Evolutionary conservation across 2,329 filamentous ascomycete species (phyloP).

Genomic region (Alternaria brassicicola): DNA sequence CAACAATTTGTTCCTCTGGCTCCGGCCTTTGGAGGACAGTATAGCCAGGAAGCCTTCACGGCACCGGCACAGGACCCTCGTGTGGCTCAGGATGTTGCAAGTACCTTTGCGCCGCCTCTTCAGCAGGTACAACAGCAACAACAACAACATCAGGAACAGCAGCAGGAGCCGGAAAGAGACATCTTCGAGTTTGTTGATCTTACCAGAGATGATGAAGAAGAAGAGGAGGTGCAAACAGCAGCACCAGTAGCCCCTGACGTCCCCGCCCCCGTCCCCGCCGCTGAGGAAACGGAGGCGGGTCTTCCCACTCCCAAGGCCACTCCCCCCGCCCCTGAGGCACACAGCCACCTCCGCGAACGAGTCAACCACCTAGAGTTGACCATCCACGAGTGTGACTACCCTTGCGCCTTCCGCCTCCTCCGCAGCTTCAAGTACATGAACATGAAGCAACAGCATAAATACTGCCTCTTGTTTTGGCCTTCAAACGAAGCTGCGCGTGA

Average conservation of each 20-base stretch:
- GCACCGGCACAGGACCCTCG: not conserved
- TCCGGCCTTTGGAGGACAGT: not conserved
- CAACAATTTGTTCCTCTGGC: not conserved
- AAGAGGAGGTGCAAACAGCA: not conserved
- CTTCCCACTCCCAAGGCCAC: not conserved
- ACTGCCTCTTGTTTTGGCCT: not conserved
- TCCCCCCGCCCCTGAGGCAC: not conserved
- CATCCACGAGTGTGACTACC: not conserved
- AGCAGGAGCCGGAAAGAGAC: not conserved
- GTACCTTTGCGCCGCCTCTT: not conserved
- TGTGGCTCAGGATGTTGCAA: not conserved
- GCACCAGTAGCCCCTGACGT: not conserved
- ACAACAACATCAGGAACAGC: too few relatives aligned
- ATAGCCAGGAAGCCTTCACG: not conserved
- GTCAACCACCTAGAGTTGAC: not conserved
- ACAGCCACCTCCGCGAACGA: not conserved
- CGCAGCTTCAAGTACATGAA: not conserved
- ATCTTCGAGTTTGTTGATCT: not conserved
- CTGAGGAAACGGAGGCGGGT: not conserved
- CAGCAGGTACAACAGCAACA: not conserved
- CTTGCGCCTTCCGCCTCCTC: not conserved
- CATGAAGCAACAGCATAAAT: not conserved
- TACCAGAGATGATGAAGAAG: not conserved
- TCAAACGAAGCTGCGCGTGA: slow-evolving; percentile 1
- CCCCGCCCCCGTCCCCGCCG: not conserved